Base-by-base conservation (phyloP, 2,329 filamentous ascomycete genomes). In the Sarocladium strictum region DNA sequence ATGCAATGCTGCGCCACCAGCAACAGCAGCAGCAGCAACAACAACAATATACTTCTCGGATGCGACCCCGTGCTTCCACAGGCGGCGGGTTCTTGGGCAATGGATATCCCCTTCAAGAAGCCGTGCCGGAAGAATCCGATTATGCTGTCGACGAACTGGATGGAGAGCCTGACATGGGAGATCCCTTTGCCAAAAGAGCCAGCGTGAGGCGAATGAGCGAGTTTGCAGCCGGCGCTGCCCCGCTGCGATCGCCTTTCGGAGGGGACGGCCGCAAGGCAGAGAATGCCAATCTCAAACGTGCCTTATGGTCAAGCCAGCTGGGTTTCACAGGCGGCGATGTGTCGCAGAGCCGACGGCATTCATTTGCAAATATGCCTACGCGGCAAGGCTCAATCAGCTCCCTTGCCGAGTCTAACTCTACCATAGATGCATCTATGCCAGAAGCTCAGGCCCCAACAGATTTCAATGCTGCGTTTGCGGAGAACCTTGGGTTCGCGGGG, bases 331-430 rank as follows among this genome's bases (percentile, higher is more conserved):
- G 85, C n/a, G 32, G 32, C 33, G 85, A 89, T 57, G 75, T 83
- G 27, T 82, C 85, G 12, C 87, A 91, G 63, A 90, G 87, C 62
- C 81, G 89, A 56, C 83, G 89, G 26, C 89, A 93, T 68, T 93
- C 89, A 1, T 90, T 94, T 64, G 89, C 84, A 53, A 85, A 85
- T 62, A 77, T 86, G 63, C 83, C 80, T 26, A 84, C 81, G 24
- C 77, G 84, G 14, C 83, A 86, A 60, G 79, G 76, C 2, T 86
- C 83, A 2, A 80, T 86, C 59, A 79, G 80, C 61, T 85, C 83
- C 26, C 71, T 83, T 53, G 76, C 75, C 50, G 83, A 85, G 61
- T 67, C 74, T 49, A 68, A 72, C 37, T 67, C 74, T 3, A 62
- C 73, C 10, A 70, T 81, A 21, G 50, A 84, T 17, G 65, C 69